phyloP scores from a whole-genome alignment of 2,329 filamentous ascomycete species.

The Balansia obtecta region DNA sequence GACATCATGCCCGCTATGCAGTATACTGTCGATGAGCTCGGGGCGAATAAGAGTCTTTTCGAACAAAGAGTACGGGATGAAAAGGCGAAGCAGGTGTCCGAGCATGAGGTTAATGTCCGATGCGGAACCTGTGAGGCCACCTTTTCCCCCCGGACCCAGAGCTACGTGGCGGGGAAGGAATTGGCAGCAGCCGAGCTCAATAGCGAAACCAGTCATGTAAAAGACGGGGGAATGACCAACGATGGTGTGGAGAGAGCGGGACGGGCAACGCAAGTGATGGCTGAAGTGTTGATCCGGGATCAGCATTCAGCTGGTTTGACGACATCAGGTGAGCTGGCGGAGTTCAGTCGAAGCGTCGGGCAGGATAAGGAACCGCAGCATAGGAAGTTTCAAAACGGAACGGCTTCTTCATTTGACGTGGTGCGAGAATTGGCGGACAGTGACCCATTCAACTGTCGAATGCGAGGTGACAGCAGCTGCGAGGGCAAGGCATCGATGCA shows the following conservation, averaged over 20 bases:
- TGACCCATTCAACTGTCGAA: conserved; percentile 33
- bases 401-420: conserved; percentile 30
- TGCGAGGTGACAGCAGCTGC: conserved; percentile 17
- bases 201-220: conserved; percentile 9
- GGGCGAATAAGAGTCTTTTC: conserved; percentile 65
- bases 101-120: conserved; percentile 25
- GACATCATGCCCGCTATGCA: conserved; percentile 75
- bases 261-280: conserved; percentile 12
- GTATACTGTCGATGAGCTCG: conserved; percentile 74
- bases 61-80: conserved; percentile 53
- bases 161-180: conserved; percentile 21
- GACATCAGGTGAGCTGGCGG: conserved; percentile 6
- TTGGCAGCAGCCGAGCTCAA: conserved; percentile 12
- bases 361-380: conserved; percentile 7
- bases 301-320: conserved; percentile 11
- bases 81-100: conserved; percentile 30
- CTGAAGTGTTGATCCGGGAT: conserved; percentile 12
- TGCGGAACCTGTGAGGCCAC: conserved; percentile 27
- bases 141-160: conserved; percentile 33
- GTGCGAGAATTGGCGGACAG: conserved; percentile 35
- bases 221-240: conserved; percentile 9
- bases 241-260: conserved; percentile 11
- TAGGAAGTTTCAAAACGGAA: conserved; percentile 30
- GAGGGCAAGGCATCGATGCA: conserved; percentile 26
- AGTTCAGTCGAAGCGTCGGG: neutral